phyloP scores from a whole-genome alignment of 2,329 filamentous ascomycete species.

The Aureobasidium lini region DNA sequence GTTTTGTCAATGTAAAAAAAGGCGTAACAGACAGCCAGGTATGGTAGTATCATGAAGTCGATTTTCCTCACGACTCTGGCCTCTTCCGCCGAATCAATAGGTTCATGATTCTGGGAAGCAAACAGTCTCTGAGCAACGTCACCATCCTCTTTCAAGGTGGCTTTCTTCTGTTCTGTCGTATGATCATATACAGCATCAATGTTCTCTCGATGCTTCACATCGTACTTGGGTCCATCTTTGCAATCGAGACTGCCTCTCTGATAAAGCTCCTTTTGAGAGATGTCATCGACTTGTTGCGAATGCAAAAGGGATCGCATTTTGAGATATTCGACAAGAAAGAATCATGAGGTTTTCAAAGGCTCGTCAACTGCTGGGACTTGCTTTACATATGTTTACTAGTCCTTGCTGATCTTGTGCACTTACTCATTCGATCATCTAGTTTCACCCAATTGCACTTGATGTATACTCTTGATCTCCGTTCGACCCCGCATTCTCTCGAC shows the following conservation, averaged over 20 bases:
- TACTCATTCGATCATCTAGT: background rate
- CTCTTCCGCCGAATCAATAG: slow-evolving; percentile 42
- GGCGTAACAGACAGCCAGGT: slow-evolving; percentile 29
- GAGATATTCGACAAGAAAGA: background rate
- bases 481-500: background rate
- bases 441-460: background rate
- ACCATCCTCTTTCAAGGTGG: slow-evolving; percentile 24
- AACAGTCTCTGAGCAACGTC: slow-evolving; percentile 48
- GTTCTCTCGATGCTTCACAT: background rate
- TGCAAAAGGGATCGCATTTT: slow-evolving; percentile 5
- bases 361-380: background rate
- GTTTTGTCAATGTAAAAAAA: slow-evolving; percentile 41
- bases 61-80: slow-evolving; percentile 47
- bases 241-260: background rate
- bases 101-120: slow-evolving; percentile 36
- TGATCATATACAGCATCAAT: background rate
- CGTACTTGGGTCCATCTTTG: slow-evolving; percentile 3
- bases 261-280: background rate
- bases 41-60: slow-evolving; percentile 53
- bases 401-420: background rate
- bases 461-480: background rate
- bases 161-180: slow-evolving; percentile 22
- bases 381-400: background rate
- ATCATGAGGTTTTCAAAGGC: background rate
- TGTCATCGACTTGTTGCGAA: background rate